Conservation (phyloP, 2,329 filamentous ascomycete species). For the Paecilomyces sp. region DNA sequence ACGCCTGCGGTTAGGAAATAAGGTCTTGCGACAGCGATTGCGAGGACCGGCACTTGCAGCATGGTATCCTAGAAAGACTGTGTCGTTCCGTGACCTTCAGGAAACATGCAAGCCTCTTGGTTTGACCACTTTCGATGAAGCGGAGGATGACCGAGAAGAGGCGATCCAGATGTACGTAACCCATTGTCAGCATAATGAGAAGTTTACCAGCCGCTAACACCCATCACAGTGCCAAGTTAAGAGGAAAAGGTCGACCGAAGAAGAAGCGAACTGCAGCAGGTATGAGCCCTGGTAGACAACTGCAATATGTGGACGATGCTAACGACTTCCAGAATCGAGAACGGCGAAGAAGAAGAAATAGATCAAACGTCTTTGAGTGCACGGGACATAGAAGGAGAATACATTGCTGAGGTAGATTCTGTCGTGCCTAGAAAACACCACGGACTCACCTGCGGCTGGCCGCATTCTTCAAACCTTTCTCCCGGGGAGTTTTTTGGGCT, state of each 20-base stretch:
- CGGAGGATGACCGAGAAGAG: conserved; percentile 73
- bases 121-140: conserved; percentile 64
- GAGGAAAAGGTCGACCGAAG: conserved; percentile 83
- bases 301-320: neutral
- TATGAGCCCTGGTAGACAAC: conserved; percentile 13
- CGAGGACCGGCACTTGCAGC: conserved; percentile 73
- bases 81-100: conserved; percentile 66
- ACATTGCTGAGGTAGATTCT: neutral
- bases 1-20: conserved; percentile 76
- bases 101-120: conserved; percentile 58
- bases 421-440: neutral
- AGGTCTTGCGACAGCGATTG: conserved; percentile 81
- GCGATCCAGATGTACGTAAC: conserved; percentile 49
- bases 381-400: neutral
- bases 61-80: conserved; percentile 78
- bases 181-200: neutral
- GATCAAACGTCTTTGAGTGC: neutral
- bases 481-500: neutral
- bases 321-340: conserved; percentile 15
- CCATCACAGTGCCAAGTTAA: conserved; percentile 56
- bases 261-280: conserved; percentile 64
- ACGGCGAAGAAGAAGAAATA: conserved; percentile 22
- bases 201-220: conserved; percentile 18
- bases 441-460: neutral
- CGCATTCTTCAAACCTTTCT: neutral